Percentiles rank a stretch among this genome's conserved stretches.
Evolutionary conservation across 164 flowering plant genomes (phyloP).

Genomic region (Umbellularia californica): DNA sequence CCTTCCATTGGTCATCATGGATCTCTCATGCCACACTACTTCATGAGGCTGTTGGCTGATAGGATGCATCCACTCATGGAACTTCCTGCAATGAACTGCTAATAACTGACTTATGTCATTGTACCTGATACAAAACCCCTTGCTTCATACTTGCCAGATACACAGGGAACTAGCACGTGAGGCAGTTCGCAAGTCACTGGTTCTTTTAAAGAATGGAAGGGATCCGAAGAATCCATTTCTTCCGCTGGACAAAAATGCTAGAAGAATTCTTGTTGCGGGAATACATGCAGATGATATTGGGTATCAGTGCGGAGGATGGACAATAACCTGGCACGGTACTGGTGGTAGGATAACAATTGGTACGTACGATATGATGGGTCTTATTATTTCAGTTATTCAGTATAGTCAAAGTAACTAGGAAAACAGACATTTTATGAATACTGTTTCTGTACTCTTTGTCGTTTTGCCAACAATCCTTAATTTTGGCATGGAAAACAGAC

Average conservation of each 20-base stretch:
- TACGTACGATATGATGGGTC: constrained; percentile 25
- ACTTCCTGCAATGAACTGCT: not conserved
- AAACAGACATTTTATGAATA: too few species aligned
- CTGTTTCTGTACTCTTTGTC: too few species aligned
- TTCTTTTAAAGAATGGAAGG: constrained; percentile 80
- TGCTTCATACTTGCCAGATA: constrained; percentile 28
- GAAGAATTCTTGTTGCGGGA: constrained; percentile 73
- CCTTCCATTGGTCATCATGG: too few species aligned
- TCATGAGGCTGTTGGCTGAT: too few species aligned
- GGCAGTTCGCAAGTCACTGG: constrained; percentile 85
- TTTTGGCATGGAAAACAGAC: too few species aligned
- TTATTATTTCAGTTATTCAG: too few species aligned
- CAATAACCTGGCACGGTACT: constrained; percentile 58
- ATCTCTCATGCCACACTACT: too few species aligned
- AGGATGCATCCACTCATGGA: not conserved
- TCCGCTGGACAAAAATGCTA: constrained; percentile 61
- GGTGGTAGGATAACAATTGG: constrained; percentile 77
- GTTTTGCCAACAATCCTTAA: too few species aligned
- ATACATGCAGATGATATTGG: constrained; percentile 88
- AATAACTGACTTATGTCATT: not conserved
- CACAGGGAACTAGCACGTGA: constrained; percentile 85
- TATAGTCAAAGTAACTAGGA: too few species aligned
- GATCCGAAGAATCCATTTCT: constrained; percentile 56
- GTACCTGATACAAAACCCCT: not conserved
- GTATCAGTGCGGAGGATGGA: constrained; percentile 94